Conservation (phyloP, 176 grass and related monocot genomes). For the Olyra latifolia region DNA sequence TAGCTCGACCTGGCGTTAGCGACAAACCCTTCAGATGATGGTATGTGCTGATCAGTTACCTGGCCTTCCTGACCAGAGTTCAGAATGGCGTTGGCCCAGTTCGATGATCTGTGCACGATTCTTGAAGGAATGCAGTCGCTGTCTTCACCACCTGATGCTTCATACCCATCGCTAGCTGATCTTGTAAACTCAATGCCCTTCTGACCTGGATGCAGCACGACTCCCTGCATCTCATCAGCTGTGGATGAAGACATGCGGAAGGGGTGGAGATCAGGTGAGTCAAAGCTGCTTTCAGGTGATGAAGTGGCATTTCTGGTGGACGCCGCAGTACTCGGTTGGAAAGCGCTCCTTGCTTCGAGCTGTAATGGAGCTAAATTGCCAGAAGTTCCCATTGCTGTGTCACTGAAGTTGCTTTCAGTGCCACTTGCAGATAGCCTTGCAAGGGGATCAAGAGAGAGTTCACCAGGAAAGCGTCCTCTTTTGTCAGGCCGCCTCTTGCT, state of each 20-base stretch:
- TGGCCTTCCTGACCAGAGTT: constrained; percentile 28
- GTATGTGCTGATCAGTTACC: constrained; percentile 30
- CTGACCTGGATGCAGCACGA: constrained; percentile 21
- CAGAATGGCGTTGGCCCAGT: constrained; percentile 62
- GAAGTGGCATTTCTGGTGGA: constrained; percentile 58
- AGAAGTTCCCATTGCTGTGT: constrained; percentile 49
- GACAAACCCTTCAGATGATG: constrained; percentile 32
- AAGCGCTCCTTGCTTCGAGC: constrained; percentile 85
- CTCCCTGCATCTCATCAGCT: constrained; percentile 60
- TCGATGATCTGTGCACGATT: constrained; percentile 84
- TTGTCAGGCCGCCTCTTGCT: constrained; percentile 42
- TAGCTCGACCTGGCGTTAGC: constrained; percentile 21
- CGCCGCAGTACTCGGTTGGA: constrained; percentile 54
- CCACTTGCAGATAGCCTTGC: constrained; percentile 65
- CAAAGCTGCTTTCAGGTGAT: constrained; percentile 90
- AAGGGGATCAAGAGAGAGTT: constrained; percentile 77
- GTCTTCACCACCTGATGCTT: constrained; percentile 96
- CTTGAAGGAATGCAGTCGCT: constrained; percentile 89
- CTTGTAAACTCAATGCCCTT: constrained; percentile 64
- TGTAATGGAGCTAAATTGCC: constrained; percentile 78
- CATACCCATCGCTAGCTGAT: constrained; percentile 85
- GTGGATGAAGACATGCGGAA: constrained; percentile 70
- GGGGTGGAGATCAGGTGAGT: constrained; percentile 89
- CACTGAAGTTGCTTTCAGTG: constrained; percentile 60
- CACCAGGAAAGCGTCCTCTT: constrained; percentile 48